phyloP scores from a whole-genome alignment of 495 filamentous ascomycete genomes.

The Lophiostoma macrostomum region DNA sequence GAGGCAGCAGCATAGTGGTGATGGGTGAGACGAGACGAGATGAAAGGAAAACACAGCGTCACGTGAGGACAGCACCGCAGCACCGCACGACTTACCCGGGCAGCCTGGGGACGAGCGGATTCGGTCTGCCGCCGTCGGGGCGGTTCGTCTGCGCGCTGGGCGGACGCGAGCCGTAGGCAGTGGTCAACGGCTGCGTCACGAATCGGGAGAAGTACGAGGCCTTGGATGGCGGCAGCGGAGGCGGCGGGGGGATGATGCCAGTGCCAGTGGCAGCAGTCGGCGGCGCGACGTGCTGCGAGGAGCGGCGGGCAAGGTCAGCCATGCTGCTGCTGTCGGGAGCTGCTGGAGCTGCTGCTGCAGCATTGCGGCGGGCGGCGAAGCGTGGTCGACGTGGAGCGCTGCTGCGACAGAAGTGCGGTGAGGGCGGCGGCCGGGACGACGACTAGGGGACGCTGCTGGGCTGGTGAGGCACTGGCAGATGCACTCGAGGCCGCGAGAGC shows the following conservation, averaged over 20 bases:
- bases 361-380: background rate
- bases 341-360: no score
- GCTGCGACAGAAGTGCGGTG: no score
- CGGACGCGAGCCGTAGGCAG: constrained; percentile 53
- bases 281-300: no score
- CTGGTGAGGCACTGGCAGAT: no score
- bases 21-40: constrained; percentile 6
- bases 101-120: constrained; percentile 29
- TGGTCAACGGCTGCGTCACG: constrained; percentile 51
- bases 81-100: constrained; percentile 29
- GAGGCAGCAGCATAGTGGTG: no score
- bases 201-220: constrained; percentile 56
- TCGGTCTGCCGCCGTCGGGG: constrained; percentile 25
- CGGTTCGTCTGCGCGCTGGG: constrained; percentile 48
- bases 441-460: no score
- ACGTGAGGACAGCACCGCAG: background rate
- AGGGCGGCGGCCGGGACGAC: no score
- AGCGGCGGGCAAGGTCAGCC: constrained; percentile 42
- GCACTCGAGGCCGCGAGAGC: no score
- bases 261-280: no score
- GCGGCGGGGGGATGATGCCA: constrained; percentile 51
- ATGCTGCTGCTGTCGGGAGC: no score
- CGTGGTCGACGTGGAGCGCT: background rate
- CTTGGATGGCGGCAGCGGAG: constrained; percentile 50
- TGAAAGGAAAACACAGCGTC: background rate